These are phyloP conservation scores for Coemansia sp. DNA, from an alignment of 192 early-diverging fungal genomes.

Conservation along the genomic window DNA sequence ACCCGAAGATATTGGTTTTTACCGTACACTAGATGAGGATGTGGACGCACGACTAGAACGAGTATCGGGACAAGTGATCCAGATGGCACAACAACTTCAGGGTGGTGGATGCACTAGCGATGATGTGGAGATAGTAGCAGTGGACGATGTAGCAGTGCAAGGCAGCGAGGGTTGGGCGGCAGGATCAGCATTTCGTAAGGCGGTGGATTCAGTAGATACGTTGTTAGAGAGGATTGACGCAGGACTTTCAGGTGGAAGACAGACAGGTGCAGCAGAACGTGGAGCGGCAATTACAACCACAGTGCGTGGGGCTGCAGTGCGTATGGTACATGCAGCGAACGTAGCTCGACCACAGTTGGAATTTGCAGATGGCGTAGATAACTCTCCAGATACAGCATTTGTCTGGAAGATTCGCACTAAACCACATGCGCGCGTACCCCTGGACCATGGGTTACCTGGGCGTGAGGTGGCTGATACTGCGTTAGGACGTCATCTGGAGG, in stretches of 20 bases:
- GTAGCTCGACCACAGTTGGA: slow-evolving; percentile 82
- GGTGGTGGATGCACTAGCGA: slow-evolving; percentile 13
- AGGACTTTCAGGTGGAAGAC: slow-evolving; percentile 60
- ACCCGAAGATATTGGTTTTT: slow-evolving; percentile 62
- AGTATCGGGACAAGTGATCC: slow-evolving; percentile 28
- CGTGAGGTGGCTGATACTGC: slow-evolving; percentile 17
- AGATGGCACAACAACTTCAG: slow-evolving; percentile 26
- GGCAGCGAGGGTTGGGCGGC: slow-evolving; percentile 64
- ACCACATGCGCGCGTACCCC: slow-evolving; percentile 74
- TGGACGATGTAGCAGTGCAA: slow-evolving; percentile 34
- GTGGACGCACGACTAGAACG: slow-evolving; percentile 46
- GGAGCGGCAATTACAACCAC: slow-evolving; percentile 23
- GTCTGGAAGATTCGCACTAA: slow-evolving; percentile 78
- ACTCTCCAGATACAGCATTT: slow-evolving; percentile 72
- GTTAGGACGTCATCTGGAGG: slow-evolving; percentile 34
- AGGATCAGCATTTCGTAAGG: slow-evolving; percentile 61
- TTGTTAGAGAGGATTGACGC: slow-evolving; percentile 83
- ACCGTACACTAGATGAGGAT: slow-evolving; percentile 62
- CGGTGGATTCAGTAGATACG: slow-evolving; percentile 75
- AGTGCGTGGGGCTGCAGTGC: slow-evolving; percentile 32
- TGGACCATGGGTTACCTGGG: slow-evolving; percentile 61
- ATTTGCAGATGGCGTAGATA: slow-evolving; percentile 88
- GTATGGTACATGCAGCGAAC: slow-evolving; percentile 66
- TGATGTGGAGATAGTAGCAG: slow-evolving; percentile 4
- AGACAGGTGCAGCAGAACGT: slow-evolving; percentile 38